Evolutionary conservation across 2,329 filamentous ascomycete species (phyloP), one percentile per base, ranked within the genome.

Genomic region (Ophiostoma australiae): DNA sequence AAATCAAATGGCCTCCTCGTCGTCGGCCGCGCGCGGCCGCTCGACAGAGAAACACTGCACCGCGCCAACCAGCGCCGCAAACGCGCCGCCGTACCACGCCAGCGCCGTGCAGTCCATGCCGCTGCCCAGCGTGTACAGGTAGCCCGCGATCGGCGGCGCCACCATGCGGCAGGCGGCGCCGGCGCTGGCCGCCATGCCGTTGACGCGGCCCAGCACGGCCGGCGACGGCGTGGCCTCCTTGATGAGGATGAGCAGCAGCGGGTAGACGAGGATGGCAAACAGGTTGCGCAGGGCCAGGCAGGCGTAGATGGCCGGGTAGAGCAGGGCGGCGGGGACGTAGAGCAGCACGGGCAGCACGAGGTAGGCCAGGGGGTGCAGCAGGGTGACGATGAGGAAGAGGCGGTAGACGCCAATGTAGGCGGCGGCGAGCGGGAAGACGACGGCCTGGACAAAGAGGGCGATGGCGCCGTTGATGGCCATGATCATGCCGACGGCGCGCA

Each of bases 401-500:
- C 82, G 82, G 79, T 85, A 86, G 48, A 90, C 84, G 63, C 89
- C 88, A 37, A 90, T 74, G 73, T 79, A 83, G 71, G 84, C 82
- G 1, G 88, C 88, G 10, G 84, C 84, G 55, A 88, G 74, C 1
- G 89, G 88, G 76, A 90, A 90, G 39, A 94, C 81, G 66, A 92
- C 79, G 1, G 85, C 91, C 79, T 94, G 91, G 65, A 93, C 89
- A 75, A 90, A 82, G 0, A 94, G 84, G 0, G 90, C 90, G 71
- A 93, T 88, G 73, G 90, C 79, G 2, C 91, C 79, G 72, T 89
- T 84, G 72, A 87, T 80, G 10, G 86, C 79, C 78, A 80, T 80
- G 71, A 79, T 84, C 76, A 87, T 81, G 20, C 89, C 89, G 1
- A 90, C 88, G 11, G 86, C 80, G 69, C 87, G 86, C 65, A 90